Evolutionary conservation across 805 yeast genomes (phyloP).

Genomic region (Suhomyces kilbournensis): DNA sequence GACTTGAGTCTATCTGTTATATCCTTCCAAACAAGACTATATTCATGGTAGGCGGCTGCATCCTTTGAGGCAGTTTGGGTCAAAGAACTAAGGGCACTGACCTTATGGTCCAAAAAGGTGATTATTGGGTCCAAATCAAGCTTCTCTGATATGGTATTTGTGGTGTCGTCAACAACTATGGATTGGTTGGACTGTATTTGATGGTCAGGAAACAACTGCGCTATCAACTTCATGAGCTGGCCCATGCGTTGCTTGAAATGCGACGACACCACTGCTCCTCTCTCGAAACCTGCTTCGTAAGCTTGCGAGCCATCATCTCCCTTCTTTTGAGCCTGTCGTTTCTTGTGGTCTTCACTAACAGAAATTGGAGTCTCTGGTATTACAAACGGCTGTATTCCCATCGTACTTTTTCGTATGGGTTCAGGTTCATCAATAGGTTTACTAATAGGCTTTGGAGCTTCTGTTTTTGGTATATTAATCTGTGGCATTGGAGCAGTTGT

Average conservation of each 20-base stretch:
- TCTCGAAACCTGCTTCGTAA: slow-evolving; percentile 33
- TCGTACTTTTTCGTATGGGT: slow-evolving; percentile 4
- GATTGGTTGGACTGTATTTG: background rate
- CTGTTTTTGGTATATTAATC: background rate
- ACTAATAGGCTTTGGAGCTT: background rate
- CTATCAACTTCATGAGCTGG: slow-evolving; percentile 6
- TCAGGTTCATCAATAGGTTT: background rate
- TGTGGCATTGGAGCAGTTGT: too few species aligned
- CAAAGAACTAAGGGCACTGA: slow-evolving; percentile 26
- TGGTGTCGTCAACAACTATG: slow-evolving; percentile 26
- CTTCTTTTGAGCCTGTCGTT: slow-evolving; percentile 10
- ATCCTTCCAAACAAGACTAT: slow-evolving; percentile 28
- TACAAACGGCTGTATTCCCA: slow-evolving; percentile 21
- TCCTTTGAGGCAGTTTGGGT: slow-evolving; percentile 20
- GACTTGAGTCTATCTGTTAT: slow-evolving; percentile 15
- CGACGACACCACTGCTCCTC: slow-evolving; percentile 30
- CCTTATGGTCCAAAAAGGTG: slow-evolving; percentile 25
- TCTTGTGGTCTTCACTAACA: background rate
- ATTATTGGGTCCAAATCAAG: slow-evolving; percentile 34
- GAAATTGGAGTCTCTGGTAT: slow-evolving; percentile 8
- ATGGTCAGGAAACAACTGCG: background rate
- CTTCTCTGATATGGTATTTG: slow-evolving; percentile 33
- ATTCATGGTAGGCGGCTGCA: slow-evolving; percentile 28
- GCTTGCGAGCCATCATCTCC: slow-evolving; percentile 25
- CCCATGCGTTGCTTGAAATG: slow-evolving; percentile 5